These are phyloP conservation scores for Chamaecyparis obtusa DNA, from an alignment of 75 land plant species.

Conservation along the genomic window DNA sequence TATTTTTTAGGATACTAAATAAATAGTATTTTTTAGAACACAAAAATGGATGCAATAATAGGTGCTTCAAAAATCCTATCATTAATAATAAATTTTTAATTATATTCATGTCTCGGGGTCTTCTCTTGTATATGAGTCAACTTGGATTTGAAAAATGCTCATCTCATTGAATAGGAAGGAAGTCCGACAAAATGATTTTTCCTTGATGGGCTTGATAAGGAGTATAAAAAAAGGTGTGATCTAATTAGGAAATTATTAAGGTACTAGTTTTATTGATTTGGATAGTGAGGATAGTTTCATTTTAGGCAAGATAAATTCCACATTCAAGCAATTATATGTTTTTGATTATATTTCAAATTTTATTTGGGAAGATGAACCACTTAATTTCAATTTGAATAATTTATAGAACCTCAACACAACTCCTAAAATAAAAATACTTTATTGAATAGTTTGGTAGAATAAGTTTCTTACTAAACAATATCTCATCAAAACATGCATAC, in stretches of 20 bases:
- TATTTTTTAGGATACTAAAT: not conserved
- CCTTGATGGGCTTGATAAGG: not conserved
- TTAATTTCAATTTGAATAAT: no score
- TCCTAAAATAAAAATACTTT: no score
- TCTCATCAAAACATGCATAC: no score
- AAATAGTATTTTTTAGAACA: not conserved
- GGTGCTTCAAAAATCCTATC: not conserved
- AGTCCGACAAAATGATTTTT: not conserved
- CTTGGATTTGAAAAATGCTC: not conserved
- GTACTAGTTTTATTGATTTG: not conserved
- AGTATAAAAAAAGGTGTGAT: not conserved
- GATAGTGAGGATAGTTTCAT: not conserved
- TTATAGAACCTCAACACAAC: not conserved
- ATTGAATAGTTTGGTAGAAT: no score
- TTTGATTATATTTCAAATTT: not conserved
- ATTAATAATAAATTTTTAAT: not conserved
- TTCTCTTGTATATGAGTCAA: not conserved
- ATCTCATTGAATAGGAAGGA: no score
- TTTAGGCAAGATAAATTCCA: not conserved
- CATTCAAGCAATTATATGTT: not conserved
- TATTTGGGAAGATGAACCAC: not conserved
- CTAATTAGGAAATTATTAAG: no score
- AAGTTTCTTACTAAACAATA: no score
- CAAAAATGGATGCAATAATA: not conserved
- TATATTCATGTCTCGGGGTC: no score